A percentile compares a stretch with the other conserved stretches of the same genome.
Conservation (phyloP, 2,329 filamentous ascomycete genomes). For the Pseudocercospora fijiensis region DNA sequence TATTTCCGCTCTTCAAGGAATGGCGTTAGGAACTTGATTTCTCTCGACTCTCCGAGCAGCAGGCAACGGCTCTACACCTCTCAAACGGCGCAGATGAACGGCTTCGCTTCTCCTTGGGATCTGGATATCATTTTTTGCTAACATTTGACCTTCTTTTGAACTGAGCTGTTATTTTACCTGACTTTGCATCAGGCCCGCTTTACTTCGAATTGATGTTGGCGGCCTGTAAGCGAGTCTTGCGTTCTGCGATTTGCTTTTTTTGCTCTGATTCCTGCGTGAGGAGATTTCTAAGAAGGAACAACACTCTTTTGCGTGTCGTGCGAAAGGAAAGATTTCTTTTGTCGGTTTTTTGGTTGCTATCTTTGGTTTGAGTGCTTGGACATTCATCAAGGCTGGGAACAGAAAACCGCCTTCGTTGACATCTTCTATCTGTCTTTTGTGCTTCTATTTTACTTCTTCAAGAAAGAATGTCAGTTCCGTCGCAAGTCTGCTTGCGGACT, state of each 20-base stretch:
- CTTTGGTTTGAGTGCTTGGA: constrained; percentile 1
- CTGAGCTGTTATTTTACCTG: neutral
- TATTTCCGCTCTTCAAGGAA: constrained; percentile 24
- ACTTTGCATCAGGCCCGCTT: neutral
- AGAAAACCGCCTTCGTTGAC: constrained; percentile 31
- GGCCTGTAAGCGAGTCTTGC: constrained; percentile 1
- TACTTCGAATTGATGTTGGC: neutral
- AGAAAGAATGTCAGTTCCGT: constrained; percentile 19
- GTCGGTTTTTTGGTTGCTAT: constrained; percentile 14
- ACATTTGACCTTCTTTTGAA: neutral
- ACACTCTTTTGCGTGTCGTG: constrained; percentile 17
- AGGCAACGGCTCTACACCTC: constrained; percentile 26
- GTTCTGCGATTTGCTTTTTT: neutral
- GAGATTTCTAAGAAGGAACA: constrained; percentile 14
- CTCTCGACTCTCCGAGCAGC: constrained; percentile 6
- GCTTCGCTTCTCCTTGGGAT: constrained; percentile 12
- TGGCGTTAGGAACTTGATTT: constrained; percentile 15
- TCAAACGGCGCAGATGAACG: constrained; percentile 25
- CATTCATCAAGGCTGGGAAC: constrained; percentile 2
- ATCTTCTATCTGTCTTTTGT: constrained; percentile 18
- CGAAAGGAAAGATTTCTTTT: constrained; percentile 6
- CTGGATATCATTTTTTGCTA: neutral
- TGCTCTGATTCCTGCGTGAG: neutral
- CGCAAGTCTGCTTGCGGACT: constrained; percentile 12
- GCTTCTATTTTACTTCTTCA: constrained; percentile 15